Percentiles rank a stretch among this genome's conserved stretches.
Conservation (phyloP, 345 rosid species). For the Hibiscus tridactylites region DNA sequence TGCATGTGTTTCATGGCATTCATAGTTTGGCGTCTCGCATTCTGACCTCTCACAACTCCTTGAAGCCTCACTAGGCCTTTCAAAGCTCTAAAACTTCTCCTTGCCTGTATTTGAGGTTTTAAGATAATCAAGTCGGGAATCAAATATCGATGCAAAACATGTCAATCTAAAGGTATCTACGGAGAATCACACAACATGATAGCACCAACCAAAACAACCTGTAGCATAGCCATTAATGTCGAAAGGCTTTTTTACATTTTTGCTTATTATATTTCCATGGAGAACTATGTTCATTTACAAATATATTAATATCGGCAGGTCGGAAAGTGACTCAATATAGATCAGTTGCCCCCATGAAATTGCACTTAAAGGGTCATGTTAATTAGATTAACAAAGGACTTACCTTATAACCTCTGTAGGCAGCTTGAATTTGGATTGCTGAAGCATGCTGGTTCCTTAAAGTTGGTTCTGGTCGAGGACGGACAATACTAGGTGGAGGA, state of each 20-base stretch:
- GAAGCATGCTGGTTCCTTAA: conserved; percentile 46
- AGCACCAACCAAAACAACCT: neutral
- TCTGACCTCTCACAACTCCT: conserved; percentile 89
- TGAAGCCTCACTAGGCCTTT: conserved; percentile 96
- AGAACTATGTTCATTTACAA: neutral
- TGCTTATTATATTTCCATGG: neutral
- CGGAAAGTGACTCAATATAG: neutral
- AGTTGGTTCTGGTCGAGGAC: conserved; percentile 58
- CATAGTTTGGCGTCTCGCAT: conserved; percentile 75
- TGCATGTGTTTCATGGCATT: conserved; percentile 97
- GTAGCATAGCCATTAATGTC: neutral
- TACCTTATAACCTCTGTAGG: conserved; percentile 83
- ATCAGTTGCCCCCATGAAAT: no score
- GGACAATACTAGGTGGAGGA: conserved; percentile 12
- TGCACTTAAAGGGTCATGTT: neutral
- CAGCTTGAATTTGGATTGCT: conserved; percentile 84
- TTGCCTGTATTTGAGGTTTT: conserved; percentile 44
- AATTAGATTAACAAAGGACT: conserved; percentile 18
- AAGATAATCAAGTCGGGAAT: neutral
- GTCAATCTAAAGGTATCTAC: neutral
- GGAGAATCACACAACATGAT: neutral
- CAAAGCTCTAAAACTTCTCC: conserved; percentile 86
- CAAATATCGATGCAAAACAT: conserved; percentile 1
- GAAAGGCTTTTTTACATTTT: neutral
- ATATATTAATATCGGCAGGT: neutral